These are phyloP conservation scores for Amanita fuliginea DNA, from an alignment of 768 basidiomycete genomes.

Conservation along the genomic window DNA sequence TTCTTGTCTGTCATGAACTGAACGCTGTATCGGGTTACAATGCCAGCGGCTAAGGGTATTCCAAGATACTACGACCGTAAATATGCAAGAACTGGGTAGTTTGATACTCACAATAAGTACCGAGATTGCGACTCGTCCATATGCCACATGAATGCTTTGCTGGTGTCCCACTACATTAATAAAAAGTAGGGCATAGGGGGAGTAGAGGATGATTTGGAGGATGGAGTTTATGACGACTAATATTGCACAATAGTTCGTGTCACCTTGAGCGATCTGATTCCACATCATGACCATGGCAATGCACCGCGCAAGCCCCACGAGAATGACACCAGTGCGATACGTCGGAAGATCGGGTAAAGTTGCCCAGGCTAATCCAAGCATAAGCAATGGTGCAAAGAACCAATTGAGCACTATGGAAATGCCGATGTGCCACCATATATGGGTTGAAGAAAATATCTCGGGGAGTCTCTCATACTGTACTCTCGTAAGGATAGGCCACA, in stretches of 20 bases:
- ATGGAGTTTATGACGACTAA: conserved; percentile 73
- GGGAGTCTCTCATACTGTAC: conserved; percentile 70
- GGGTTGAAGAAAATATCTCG: conserved; percentile 34
- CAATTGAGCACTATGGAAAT: conserved; percentile 69
- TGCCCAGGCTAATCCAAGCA: conserved; percentile 82
- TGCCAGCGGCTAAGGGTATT: conserved; percentile 64
- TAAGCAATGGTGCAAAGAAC: conserved; percentile 71
- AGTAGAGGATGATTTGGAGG: conserved; percentile 68
- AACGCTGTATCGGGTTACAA: conserved; percentile 53
- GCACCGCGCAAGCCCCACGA: conserved; percentile 70
- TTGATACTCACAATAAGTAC: conserved; percentile 53
- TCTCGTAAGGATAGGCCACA: conserved; percentile 75
- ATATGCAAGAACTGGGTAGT: neutral
- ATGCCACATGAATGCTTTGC: conserved; percentile 35
- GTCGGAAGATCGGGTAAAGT: conserved; percentile 69
- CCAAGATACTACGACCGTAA: conserved; percentile 53
- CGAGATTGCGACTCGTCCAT: conserved; percentile 49
- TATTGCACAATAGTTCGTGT: conserved; percentile 65
- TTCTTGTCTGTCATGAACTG: conserved; percentile 31
- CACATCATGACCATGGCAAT: conserved; percentile 77
- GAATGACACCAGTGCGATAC: conserved; percentile 70
- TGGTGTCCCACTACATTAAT: conserved; percentile 56
- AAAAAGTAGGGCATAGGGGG: conserved; percentile 65
- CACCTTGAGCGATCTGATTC: conserved; percentile 64
- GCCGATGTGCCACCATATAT: conserved; percentile 56